These are phyloP conservation scores for Hypomyces perniciosus DNA, from an alignment of 2,329 filamentous ascomycete genomes.

Conservation along the genomic window DNA sequence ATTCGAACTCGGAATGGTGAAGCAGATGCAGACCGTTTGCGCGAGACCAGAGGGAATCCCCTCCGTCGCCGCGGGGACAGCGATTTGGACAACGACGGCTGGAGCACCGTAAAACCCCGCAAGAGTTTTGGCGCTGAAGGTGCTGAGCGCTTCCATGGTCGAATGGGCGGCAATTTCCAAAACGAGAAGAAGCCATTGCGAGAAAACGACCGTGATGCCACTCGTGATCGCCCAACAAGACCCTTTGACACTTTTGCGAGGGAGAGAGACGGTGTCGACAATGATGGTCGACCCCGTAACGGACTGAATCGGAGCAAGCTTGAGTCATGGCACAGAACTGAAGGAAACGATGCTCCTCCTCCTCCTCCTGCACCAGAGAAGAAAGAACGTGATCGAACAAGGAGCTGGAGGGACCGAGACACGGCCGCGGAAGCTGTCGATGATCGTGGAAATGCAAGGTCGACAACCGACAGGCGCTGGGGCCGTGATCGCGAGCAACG, in stretches of 20 bases:
- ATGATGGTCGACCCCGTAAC: slow-evolving; percentile 56
- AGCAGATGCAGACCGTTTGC: slow-evolving; percentile 44
- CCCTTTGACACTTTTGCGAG: slow-evolving; percentile 45
- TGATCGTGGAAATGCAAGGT: slow-evolving; percentile 52
- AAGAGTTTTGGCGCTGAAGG: slow-evolving; percentile 69
- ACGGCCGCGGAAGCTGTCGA: slow-evolving; percentile 36
- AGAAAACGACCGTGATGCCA: slow-evolving; percentile 51
- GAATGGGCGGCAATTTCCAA: slow-evolving; percentile 49
- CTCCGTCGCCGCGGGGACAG: slow-evolving; percentile 49
- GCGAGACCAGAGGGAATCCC: slow-evolving; percentile 40
- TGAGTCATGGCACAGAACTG: slow-evolving; percentile 62
- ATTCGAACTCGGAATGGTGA: slow-evolving; percentile 48
- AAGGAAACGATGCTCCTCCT: slow-evolving; percentile 20
- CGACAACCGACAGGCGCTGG: slow-evolving; percentile 44
- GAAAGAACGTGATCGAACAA: slow-evolving; percentile 51
- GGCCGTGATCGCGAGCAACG: slow-evolving; percentile 53
- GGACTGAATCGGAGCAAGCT: slow-evolving; percentile 58
- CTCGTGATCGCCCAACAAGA: slow-evolving; percentile 41
- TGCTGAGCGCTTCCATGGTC: slow-evolving; percentile 63
- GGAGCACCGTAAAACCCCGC: slow-evolving; percentile 67
- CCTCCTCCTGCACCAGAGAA: slow-evolving; percentile 25
- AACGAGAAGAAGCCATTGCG: slow-evolving; percentile 40
- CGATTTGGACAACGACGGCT: slow-evolving; percentile 65
- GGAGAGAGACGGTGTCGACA: slow-evolving; percentile 47
- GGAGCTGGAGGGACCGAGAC: slow-evolving; percentile 56